Conservation (phyloP, 352 stramenopile genomes). For the Phytophthora fragariaefolia region DNA sequence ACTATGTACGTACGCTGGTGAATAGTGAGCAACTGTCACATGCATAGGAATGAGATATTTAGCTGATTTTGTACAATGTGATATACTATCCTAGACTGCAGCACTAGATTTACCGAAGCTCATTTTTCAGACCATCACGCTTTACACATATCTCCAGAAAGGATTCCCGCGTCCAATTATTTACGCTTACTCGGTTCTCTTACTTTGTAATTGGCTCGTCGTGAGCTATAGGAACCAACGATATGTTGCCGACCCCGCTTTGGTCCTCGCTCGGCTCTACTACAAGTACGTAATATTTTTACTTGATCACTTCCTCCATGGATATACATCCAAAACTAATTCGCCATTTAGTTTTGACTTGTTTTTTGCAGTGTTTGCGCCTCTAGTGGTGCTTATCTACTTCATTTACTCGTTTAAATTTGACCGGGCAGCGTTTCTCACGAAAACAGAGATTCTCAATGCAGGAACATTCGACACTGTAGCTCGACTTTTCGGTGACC, state of each 20-base stretch:
- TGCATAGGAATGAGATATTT: not conserved
- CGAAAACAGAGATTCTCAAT: conserved; percentile 17
- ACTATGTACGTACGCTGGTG: not conserved
- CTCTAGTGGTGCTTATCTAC: conserved; percentile 40
- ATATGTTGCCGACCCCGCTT: conserved; percentile 20
- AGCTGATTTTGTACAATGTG: not conserved
- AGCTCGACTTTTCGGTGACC: conserved; percentile 37
- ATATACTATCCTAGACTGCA: conserved; percentile 27
- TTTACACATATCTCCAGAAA: conserved; percentile 36
- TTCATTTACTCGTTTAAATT: conserved; percentile 41
- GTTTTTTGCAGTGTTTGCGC: conserved; percentile 50
- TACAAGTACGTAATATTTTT: conserved; percentile 33
- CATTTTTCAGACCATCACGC: conserved; percentile 43
- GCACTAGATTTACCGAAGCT: conserved; percentile 46
- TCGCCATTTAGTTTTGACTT: conserved; percentile 52
- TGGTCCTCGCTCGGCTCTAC: conserved; percentile 37
- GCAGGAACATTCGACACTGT: conserved; percentile 32
- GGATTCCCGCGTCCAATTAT: conserved; percentile 43
- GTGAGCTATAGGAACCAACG: conserved; percentile 46
- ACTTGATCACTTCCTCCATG: not conserved
- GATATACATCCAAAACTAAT: not conserved
- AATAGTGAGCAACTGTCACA: not conserved
- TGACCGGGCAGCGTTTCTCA: conserved; percentile 28
- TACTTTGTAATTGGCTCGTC: conserved; percentile 42
- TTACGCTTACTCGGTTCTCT: conserved; percentile 37